These are phyloP conservation scores for Solanum okadae DNA, from an alignment of 257 asterid species.

Conservation along the genomic window DNA sequence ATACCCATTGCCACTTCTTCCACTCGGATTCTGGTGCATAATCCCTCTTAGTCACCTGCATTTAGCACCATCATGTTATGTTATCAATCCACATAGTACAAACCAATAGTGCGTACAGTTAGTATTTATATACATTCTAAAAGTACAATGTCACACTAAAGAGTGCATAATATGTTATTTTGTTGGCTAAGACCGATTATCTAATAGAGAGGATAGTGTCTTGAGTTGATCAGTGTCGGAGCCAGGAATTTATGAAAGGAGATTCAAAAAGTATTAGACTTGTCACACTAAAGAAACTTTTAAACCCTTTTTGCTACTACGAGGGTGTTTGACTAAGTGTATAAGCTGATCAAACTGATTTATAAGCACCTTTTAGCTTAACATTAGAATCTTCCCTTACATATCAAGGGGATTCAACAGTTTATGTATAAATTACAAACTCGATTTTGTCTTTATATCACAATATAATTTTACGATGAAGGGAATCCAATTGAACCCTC, in stretches of 20 bases:
- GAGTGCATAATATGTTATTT: not conserved
- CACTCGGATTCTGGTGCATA: slow-evolving; percentile 16
- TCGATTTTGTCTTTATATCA: not conserved
- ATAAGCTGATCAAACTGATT: not conserved
- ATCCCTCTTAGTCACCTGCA: slow-evolving; percentile 44
- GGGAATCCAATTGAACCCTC: not conserved
- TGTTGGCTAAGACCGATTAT: not conserved
- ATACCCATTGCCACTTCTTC: slow-evolving; percentile 49
- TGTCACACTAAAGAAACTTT: not conserved
- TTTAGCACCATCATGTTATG: not conserved
- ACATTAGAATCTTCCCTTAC: not conserved
- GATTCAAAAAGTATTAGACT: not conserved
- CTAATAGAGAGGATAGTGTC: not conserved
- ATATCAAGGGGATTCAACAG: not conserved
- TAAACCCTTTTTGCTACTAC: not conserved
- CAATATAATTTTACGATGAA: not conserved
- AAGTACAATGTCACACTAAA: not conserved
- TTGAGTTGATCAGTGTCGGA: not conserved
- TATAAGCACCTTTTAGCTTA: not conserved
- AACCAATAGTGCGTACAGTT: not conserved
- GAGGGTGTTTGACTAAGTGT: not conserved
- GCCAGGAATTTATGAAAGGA: not conserved
- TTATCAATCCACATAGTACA: not conserved
- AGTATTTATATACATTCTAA: not conserved
- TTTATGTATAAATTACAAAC: not conserved